phyloP scores from a whole-genome alignment of 164 flowering plant species.

The Paratinospora sagittata region DNA sequence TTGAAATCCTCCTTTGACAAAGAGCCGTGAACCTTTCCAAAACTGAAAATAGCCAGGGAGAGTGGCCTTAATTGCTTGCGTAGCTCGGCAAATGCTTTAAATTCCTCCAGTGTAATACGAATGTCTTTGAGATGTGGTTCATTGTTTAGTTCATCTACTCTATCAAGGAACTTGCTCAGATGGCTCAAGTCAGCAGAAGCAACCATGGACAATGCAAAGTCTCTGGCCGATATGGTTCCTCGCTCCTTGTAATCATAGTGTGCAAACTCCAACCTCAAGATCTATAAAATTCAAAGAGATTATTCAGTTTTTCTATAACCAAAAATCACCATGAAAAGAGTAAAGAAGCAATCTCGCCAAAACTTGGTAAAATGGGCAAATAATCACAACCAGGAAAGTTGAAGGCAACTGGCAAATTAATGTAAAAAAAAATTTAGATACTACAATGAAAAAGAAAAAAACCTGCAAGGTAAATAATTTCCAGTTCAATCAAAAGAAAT shows the following conservation, averaged over 20 bases:
- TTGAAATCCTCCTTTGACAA: conserved; percentile 67
- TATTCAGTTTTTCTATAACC: neutral
- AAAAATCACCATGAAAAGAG: neutral
- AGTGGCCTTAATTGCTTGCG: conserved; percentile 58
- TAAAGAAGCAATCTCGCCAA: neutral
- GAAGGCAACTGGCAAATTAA: neutral
- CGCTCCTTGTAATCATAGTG: conserved; percentile 73
- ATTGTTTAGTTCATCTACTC: conserved; percentile 51
- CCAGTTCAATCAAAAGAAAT: too few relatives aligned
- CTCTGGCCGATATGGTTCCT: conserved; percentile 78
- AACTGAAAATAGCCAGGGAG: conserved; percentile 75
- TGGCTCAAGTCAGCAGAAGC: conserved; percentile 88
- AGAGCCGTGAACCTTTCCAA: conserved; percentile 65
- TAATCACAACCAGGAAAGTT: neutral
- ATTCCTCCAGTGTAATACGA: conserved; percentile 69
- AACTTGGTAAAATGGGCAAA: neutral
- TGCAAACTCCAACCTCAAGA: conserved; percentile 69
- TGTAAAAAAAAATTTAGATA: too few relatives aligned
- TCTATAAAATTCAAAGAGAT: conserved; percentile 34
- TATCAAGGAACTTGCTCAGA: conserved; percentile 53
- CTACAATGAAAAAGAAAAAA: too few relatives aligned
- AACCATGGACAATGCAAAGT: conserved; percentile 91
- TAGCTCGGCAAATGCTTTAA: conserved; percentile 69
- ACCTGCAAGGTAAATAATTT: too few relatives aligned
- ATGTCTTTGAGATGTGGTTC: conserved; percentile 41